phyloP scores from a whole-genome alignment of 2,329 filamentous ascomycete species.

The Diaporthe sp. region DNA sequence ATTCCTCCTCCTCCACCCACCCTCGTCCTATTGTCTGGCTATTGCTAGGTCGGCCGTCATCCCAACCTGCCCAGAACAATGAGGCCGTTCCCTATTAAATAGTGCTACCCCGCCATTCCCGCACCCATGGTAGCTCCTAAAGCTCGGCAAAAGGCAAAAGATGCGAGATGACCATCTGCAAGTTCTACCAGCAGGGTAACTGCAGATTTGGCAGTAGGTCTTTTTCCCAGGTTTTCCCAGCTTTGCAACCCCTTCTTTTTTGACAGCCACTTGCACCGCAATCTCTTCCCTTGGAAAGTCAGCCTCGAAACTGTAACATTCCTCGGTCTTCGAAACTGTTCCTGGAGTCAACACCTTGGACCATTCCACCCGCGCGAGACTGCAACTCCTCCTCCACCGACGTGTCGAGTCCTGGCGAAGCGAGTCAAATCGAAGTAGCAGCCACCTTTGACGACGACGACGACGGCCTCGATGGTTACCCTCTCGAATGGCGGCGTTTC shows the following conservation, averaged over 20 bases:
- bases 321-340: not conserved
- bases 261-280: not conserved
- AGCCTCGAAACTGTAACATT: not conserved
- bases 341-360: not conserved
- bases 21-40: slow-evolving; percentile 2
- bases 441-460: not conserved
- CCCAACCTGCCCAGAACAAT: slow-evolving; percentile 17
- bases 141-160: slow-evolving; percentile 16
- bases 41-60: not conserved
- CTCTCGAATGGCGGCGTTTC: not conserved
- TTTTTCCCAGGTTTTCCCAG: not conserved
- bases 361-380: not conserved
- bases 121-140: slow-evolving; percentile 12
- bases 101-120: not conserved
- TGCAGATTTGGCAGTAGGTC: slow-evolving; percentile 64
- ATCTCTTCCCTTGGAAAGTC: not conserved
- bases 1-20: not conserved
- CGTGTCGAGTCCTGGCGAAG: not conserved
- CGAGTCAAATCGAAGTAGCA: not conserved
- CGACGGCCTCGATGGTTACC: not conserved
- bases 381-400: not conserved
- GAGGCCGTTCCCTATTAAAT: not conserved
- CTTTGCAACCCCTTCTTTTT: not conserved
- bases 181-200: slow-evolving; percentile 61
- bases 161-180: slow-evolving; percentile 50